Evolutionary conservation across 1,139 yeast species (phyloP).

Genomic region (Pichia sp.): DNA sequence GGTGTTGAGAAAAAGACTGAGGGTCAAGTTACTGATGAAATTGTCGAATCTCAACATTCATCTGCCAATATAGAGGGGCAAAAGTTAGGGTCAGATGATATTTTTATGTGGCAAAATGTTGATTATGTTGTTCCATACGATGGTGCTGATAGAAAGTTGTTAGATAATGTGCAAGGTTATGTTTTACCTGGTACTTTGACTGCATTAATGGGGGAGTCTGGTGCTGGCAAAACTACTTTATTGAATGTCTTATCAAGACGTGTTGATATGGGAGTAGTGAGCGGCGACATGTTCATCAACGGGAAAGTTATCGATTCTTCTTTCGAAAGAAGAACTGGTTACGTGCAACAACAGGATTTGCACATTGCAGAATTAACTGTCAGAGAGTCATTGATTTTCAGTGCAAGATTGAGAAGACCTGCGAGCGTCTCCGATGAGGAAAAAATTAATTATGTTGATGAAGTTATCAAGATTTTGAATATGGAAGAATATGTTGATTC

Average conservation of each 20-base stretch:
- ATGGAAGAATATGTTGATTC: slow-evolving; percentile 54
- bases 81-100: slow-evolving; percentile 30
- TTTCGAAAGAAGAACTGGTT: slow-evolving; percentile 51
- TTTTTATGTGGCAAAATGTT: slow-evolving; percentile 46
- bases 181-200: slow-evolving; percentile 55
- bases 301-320: slow-evolving; percentile 41
- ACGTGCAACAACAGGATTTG: slow-evolving; percentile 56
- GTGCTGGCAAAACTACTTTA: slow-evolving; percentile 67
- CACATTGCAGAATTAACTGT: slow-evolving; percentile 51
- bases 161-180: slow-evolving; percentile 52
- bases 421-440: slow-evolving; percentile 41
- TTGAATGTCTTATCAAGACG: slow-evolving; percentile 55
- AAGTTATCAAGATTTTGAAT: slow-evolving; percentile 43
- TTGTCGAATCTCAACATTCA: slow-evolving; percentile 15
- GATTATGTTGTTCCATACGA: slow-evolving; percentile 41
- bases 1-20: slow-evolving; percentile 41
- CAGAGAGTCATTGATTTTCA: slow-evolving; percentile 47
- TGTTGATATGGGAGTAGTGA: slow-evolving; percentile 45
- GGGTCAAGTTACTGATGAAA: slow-evolving; percentile 29
- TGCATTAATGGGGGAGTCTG: slow-evolving; percentile 67
- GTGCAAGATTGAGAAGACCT: slow-evolving; percentile 52
- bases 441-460: slow-evolving; percentile 46
- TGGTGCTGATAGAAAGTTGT: slow-evolving; percentile 35
- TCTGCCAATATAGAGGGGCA: slow-evolving; percentile 1
- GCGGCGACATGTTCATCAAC: slow-evolving; percentile 52